These are phyloP conservation scores for Kwoniella heveanensis DNA, from an alignment of 768 basidiomycete species.

Conservation along the genomic window DNA sequence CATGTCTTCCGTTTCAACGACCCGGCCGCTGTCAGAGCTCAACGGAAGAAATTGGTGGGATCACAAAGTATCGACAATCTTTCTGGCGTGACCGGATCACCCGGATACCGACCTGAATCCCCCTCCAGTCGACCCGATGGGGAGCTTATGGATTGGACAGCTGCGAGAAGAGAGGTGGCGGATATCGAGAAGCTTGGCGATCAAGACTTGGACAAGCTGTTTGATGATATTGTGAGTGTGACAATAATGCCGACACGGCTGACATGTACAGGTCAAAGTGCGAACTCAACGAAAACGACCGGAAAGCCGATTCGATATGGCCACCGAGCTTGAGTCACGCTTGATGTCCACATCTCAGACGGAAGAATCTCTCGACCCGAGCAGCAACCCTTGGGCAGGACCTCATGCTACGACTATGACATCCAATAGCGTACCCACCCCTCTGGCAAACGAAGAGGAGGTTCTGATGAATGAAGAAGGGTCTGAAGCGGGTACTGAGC, in stretches of 20 bases:
- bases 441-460: conserved; percentile 19
- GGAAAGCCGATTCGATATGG: conserved; percentile 40
- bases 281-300: conserved; percentile 43
- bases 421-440: conserved; percentile 34
- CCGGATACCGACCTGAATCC: conserved; percentile 27
- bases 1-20: conserved; percentile 92
- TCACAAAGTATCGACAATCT: conserved; percentile 38
- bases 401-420: conserved; percentile 36
- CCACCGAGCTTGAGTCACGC: conserved; percentile 40
- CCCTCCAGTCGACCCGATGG: conserved; percentile 28
- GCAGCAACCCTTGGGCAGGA: conserved; percentile 40
- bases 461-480: conserved; percentile 16
- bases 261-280: conserved; percentile 39
- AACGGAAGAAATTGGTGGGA: conserved; percentile 36
- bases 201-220: conserved; percentile 76
- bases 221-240: conserved; percentile 90
- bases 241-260: conserved; percentile 61
- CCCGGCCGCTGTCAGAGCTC: conserved; percentile 45
- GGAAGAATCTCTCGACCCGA: conserved; percentile 38
- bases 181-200: conserved; percentile 89
- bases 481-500: conserved; percentile 22
- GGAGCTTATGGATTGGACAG: conserved; percentile 81
- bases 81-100: conserved; percentile 16
- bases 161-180: conserved; percentile 91
- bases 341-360: conserved; percentile 33